These are phyloP conservation scores for Podospora sp. DNA, from an alignment of 495 filamentous ascomycete species.

Conservation along the genomic window DNA sequence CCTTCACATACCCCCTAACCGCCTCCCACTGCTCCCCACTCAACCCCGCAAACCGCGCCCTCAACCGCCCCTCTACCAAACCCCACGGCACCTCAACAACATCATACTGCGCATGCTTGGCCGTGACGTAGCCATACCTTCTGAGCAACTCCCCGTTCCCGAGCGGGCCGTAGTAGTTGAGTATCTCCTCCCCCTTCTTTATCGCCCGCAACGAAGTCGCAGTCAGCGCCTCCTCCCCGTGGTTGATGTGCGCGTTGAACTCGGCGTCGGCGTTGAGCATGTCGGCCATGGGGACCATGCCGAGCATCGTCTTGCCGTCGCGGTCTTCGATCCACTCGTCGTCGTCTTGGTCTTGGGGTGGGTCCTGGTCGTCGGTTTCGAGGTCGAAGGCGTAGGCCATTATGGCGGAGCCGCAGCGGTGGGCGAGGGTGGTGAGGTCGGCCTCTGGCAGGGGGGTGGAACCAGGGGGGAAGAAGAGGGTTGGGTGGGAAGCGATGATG, in stretches of 20 bases:
- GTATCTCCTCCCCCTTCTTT: slow-evolving; percentile 71
- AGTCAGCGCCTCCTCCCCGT: slow-evolving; percentile 63
- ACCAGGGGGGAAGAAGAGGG: slow-evolving; percentile 55
- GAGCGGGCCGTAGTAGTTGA: slow-evolving; percentile 89
- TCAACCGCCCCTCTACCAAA: slow-evolving; percentile 49
- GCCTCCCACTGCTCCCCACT: slow-evolving; percentile 47
- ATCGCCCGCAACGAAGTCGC: slow-evolving; percentile 71
- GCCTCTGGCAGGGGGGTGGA: slow-evolving; percentile 46
- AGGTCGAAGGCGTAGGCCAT: slow-evolving; percentile 97
- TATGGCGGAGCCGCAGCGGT: slow-evolving; percentile 81
- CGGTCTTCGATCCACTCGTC: slow-evolving; percentile 68
- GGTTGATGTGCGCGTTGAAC: slow-evolving; percentile 76
- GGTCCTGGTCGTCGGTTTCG: slow-evolving; percentile 39
- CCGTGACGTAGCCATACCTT: slow-evolving; percentile 85
- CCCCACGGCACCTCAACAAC: slow-evolving; percentile 74
- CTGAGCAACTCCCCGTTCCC: slow-evolving; percentile 80
- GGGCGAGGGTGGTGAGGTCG: slow-evolving; percentile 62
- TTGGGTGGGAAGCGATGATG: slow-evolving; percentile 45
- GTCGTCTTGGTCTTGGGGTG: slow-evolving; percentile 57
- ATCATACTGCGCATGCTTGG: slow-evolving; percentile 74
- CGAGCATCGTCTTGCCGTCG: slow-evolving; percentile 65
- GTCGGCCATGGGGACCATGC: slow-evolving; percentile 92
- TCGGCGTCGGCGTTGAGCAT: slow-evolving; percentile 90
- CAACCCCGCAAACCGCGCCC: slow-evolving; percentile 43
- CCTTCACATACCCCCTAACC: background rate